Percentiles rank a stretch among this genome's conserved stretches.
These are phyloP conservation scores for Apophysomyces trapeziformis DNA, from an alignment of 371 early-diverging fungal genomes.

Conservation along the genomic window DNA sequence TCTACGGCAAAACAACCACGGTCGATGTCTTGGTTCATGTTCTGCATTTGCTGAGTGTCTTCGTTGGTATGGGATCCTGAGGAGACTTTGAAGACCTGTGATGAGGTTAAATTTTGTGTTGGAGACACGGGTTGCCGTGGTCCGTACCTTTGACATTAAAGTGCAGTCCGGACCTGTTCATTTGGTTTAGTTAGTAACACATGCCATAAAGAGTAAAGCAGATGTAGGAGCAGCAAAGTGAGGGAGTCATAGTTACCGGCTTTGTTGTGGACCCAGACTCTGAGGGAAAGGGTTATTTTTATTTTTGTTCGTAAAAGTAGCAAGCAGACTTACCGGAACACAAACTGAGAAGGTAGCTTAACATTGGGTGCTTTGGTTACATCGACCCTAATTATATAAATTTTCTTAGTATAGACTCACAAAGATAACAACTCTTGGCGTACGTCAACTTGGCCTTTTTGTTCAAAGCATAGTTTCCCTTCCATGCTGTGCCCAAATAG, in stretches of 20 bases:
- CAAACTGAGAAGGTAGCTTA: constrained; percentile 25
- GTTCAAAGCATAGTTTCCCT: constrained; percentile 22
- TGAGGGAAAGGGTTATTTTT: constrained; percentile 6
- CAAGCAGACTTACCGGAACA: constrained; percentile 21
- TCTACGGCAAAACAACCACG: constrained; percentile 31
- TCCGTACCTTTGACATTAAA: constrained; percentile 26
- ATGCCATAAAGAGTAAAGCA: constrained; percentile 6
- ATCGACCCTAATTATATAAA: constrained; percentile 21
- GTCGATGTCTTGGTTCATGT: constrained; percentile 24
- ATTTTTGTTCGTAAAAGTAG: background rate
- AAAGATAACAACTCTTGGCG: constrained; percentile 3
- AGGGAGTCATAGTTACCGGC: constrained; percentile 14
- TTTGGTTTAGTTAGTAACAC: constrained; percentile 9
- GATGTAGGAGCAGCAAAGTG: constrained; percentile 10
- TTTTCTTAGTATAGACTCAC: background rate
- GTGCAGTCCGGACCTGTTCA: constrained; percentile 29
- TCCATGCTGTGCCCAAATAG: constrained; percentile 28
- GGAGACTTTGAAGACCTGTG: constrained; percentile 19
- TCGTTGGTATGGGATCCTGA: constrained; percentile 21
- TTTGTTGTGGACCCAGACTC: constrained; percentile 30
- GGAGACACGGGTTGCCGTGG: background rate
- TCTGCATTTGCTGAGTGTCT: constrained; percentile 13
- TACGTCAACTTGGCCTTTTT: constrained; percentile 21
- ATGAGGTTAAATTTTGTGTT: background rate
- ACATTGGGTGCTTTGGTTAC: constrained; percentile 19